Percentiles rank a stretch among this genome's conserved stretches.
phyloP scores from a whole-genome alignment of 768 basidiomycete genomes.

The Suillus clintonianus region DNA sequence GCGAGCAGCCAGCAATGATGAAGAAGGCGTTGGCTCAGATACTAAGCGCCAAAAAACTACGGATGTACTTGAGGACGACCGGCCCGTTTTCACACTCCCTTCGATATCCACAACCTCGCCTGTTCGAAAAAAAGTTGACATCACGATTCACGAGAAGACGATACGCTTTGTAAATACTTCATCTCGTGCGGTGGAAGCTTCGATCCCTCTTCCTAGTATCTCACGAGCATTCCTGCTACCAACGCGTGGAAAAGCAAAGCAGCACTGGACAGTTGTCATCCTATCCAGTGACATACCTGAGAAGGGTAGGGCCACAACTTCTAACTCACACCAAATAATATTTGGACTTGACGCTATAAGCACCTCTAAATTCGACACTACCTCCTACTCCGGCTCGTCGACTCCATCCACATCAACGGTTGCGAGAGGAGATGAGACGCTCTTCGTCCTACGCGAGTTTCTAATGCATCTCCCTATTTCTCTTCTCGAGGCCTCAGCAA shows the following conservation, averaged over 20 bases:
- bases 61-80: slow-evolving; percentile 33
- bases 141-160: slow-evolving; percentile 52
- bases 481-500: slow-evolving; percentile 48
- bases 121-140: slow-evolving; percentile 73
- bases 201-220: slow-evolving; percentile 50
- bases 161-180: slow-evolving; percentile 55
- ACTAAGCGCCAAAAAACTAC: slow-evolving; percentile 23
- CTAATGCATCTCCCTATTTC: slow-evolving; percentile 49
- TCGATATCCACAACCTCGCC: slow-evolving; percentile 72
- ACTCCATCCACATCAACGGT: slow-evolving; percentile 30
- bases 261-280: slow-evolving; percentile 73
- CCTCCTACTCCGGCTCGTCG: slow-evolving; percentile 31
- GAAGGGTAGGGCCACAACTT: slow-evolving; percentile 39
- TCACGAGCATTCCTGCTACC: slow-evolving; percentile 71
- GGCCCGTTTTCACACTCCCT: slow-evolving; percentile 59
- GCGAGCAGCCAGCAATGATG: slow-evolving; percentile 18
- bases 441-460: slow-evolving; percentile 51
- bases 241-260: slow-evolving; percentile 69
- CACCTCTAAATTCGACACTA: slow-evolving; percentile 46
- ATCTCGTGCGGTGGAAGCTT: slow-evolving; percentile 50
- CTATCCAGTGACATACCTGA: slow-evolving; percentile 57
- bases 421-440: slow-evolving; percentile 55
- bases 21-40: slow-evolving; percentile 3
- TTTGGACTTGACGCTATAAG: slow-evolving; percentile 69
- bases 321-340: slow-evolving; percentile 56